A percentile compares a stretch with the other conserved stretches of the same genome.
These are phyloP conservation scores for Fonsecaea monophora DNA, from an alignment of 2,329 filamentous ascomycete species.

Conservation along the genomic window DNA sequence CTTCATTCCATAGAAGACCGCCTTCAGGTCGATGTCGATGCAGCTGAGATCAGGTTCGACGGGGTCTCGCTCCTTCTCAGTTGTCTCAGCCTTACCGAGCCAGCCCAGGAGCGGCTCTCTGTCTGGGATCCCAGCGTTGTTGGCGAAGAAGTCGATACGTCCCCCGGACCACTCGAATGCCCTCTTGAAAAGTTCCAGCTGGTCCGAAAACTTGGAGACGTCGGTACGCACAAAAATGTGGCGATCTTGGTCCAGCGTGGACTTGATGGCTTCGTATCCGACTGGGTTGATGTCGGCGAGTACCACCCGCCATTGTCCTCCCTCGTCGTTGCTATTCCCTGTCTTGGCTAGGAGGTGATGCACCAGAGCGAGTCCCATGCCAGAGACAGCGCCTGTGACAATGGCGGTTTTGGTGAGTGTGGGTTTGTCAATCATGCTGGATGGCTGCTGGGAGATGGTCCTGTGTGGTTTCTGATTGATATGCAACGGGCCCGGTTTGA, in stretches of 20 bases:
- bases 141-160: slow-evolving; percentile 56
- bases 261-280: slow-evolving; percentile 10
- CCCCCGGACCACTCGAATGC: slow-evolving; percentile 51
- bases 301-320: slow-evolving; percentile 62
- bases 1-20: slow-evolving; percentile 46
- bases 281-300: slow-evolving; percentile 58
- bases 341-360: slow-evolving; percentile 52
- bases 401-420: slow-evolving; percentile 21
- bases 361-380: slow-evolving; percentile 66
- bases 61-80: slow-evolving; percentile 30
- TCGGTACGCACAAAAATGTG: slow-evolving; percentile 53
- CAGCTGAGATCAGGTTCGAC: slow-evolving; percentile 44
- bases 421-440: slow-evolving; percentile 9
- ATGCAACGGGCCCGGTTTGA: background rate
- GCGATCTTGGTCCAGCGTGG: slow-evolving; percentile 18
- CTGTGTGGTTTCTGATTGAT: background rate
- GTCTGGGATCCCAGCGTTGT: slow-evolving; percentile 63
- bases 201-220: slow-evolving; percentile 59
- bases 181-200: slow-evolving; percentile 59
- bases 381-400: slow-evolving; percentile 61
- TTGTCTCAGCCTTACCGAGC: background rate
- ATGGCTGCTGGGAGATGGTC: background rate
- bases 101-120: slow-evolving; percentile 37
- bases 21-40: slow-evolving; percentile 45
- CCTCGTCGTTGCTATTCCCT: slow-evolving; percentile 30